phyloP scores from a whole-genome alignment of 2,329 filamentous ascomycete genomes.

The Diaporthe helianthi region DNA sequence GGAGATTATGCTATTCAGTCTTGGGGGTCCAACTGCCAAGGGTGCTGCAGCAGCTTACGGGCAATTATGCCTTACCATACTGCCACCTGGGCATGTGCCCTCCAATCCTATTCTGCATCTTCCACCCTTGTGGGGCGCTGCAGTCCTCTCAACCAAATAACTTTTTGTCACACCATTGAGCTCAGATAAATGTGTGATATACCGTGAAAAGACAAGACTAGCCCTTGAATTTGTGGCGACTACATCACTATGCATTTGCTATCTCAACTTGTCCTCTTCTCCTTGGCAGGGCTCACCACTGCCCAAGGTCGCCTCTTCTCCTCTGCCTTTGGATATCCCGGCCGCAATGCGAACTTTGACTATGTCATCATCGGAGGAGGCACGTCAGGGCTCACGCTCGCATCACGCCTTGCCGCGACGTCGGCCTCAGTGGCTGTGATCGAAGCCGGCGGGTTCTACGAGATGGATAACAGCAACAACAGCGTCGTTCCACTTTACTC shows the following conservation, averaged over 20 bases:
- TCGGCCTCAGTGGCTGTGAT: constrained; percentile 28
- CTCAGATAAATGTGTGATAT: neutral
- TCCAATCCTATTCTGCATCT: neutral
- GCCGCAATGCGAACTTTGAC: constrained; percentile 29
- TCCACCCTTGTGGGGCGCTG: neutral
- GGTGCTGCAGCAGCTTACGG: neutral
- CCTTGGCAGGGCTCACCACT: neutral
- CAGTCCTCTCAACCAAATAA: too few species aligned
- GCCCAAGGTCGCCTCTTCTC: neutral
- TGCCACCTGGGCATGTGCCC: too few species aligned
- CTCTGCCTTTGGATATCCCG: constrained; percentile 30
- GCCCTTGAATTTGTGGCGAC: too few species aligned
- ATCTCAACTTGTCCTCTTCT: neutral
- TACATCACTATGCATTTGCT: neutral
- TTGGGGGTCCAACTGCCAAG: neutral
- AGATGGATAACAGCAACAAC: constrained; percentile 29
- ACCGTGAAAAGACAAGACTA: too few species aligned
- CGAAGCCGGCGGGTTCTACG: constrained; percentile 31
- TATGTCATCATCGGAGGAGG: constrained; percentile 32
- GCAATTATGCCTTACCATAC: neutral
- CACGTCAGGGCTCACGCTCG: constrained; percentile 28
- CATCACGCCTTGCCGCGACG: constrained; percentile 16
- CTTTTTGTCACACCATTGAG: too few species aligned
- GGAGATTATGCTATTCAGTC: neutral
- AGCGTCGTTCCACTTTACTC: constrained; percentile 30